Evolutionary conservation across 768 basidiomycete genomes (phyloP), one percentile per base, ranked within the genome.

Genomic region (Tricholomella constricta): DNA sequence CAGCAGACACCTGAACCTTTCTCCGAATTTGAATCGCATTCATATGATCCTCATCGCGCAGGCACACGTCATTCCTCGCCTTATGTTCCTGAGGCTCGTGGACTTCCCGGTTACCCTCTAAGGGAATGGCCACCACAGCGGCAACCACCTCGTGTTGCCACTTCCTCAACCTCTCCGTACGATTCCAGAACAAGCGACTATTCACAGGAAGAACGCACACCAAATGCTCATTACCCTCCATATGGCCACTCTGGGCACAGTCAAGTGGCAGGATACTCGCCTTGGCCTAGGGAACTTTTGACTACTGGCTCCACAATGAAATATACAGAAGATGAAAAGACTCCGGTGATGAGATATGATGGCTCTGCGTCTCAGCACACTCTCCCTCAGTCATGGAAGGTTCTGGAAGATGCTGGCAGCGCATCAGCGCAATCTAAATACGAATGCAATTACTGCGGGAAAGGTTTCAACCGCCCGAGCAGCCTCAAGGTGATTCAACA

Each of bases 391-490:
- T 25, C 36, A 14, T 42, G 43, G 36, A 51, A 22, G n/a, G 26
- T 38, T 19, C 20, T 54, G 12, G 58, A 60, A 19, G 54, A 60
- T 45, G 34, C 36, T 29, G 35, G 22, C 11, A 62, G 52, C 43
- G 55, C 51, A 35, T 50, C 74, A 41, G 70, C 79, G 19, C 48
- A 69, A 15, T 62, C 77, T 49, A 88, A 85, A 69, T 91, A 91
- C 62, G 88, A 89, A 59, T 92, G 89, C 62, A 71, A 67, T 27
- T 89, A 87, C 68, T 92, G 89, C 65, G 84, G 85, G 25, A 92
- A 91, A 66, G 83, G 84, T 17, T 92, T 92, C 70, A 91, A 81
- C 63, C 80, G 89, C 22, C 89, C 89, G 0, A 91, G 89, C 57
- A 92, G 89, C 70, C 78, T 92, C 62, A 90, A 83, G 81, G 89